Base-by-base conservation (phyloP, 2,329 filamentous ascomycete species). In the Aspergillus brasiliensis region DNA sequence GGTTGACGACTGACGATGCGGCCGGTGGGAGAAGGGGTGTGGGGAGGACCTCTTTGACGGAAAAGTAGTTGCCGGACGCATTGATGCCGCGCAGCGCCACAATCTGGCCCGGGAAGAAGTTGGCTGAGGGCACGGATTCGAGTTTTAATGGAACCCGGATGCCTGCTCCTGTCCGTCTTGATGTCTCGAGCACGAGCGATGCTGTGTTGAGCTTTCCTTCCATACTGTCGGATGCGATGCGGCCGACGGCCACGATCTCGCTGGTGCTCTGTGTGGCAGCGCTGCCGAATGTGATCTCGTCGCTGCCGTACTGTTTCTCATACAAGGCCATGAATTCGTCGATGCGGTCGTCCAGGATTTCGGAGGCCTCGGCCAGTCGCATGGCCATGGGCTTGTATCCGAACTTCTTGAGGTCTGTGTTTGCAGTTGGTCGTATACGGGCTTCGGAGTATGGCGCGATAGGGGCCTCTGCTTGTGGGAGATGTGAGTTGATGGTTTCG, bases 51-150 rank as follows among this genome's bases (percentile, higher is more conserved):
- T 97, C 88, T 34, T 85, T 87, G 31, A 95, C 92, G 1, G 88
- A 84, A 67, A 98, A 97, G 68, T 91, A 89, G 38, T 88, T 84
- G 0, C 94, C 94, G 0, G 91, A 92, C 19, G 92, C 88, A 73
- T 99, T 99, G 67, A 88, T 92, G 7, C 95, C 95, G 62, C 85
- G 85, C 27, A 98, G 78, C 6, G 94, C 95, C 28, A 97, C 91
- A 55, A 98, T 92, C 73, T 98, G 93, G 5, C 95, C 95, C 0
- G 94, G 95, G 73, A 98, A 98, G 80, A 98, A 91, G 72, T 91
- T 89, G 77, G 90, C 95, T 1, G 77, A 84, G 65, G 82, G 79
- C 1, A 96, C 75, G 2, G 84, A 84, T 61, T 89, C 85, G 59
- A 97, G 80, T 65, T 91, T 91, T 17, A 99, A 77, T 4, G 92